phyloP scores from a whole-genome alignment of 2,329 filamentous ascomycete genomes.

The Colletotrichum cordylinicola region DNA sequence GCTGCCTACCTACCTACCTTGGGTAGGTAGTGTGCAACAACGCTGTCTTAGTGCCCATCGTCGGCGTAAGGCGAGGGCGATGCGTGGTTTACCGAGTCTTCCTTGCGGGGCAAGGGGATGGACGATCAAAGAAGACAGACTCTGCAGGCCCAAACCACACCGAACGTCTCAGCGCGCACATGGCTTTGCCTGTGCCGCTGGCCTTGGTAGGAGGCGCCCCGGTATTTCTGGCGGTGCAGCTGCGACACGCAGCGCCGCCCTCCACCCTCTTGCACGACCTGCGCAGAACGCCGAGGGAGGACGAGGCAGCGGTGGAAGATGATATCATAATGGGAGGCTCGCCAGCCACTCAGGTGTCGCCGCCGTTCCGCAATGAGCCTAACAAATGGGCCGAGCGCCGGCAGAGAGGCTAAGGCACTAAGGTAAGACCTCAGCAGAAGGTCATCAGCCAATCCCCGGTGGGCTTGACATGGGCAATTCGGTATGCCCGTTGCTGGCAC shows the following conservation, averaged over 20 bases:
- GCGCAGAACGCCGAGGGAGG: not conserved
- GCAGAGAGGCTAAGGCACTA: not conserved
- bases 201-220: not conserved
- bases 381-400: not conserved
- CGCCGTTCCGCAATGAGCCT: not conserved
- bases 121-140: not conserved
- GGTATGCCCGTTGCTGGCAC: not conserved
- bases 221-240: not conserved
- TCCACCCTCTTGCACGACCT: not conserved
- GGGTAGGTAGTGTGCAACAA: not conserved
- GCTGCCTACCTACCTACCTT: not conserved
- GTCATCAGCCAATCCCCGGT: not conserved
- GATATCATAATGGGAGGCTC: slow-evolving; percentile 5
- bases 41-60: not conserved
- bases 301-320: slow-evolving; percentile 1
- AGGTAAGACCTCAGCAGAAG: not conserved
- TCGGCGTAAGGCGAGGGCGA: not conserved
- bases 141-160: not conserved
- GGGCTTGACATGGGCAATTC: not conserved
- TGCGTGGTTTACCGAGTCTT: not conserved
- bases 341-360: not conserved
- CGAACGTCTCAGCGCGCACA: not conserved
- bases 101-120: not conserved
- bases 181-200: not conserved
- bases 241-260: not conserved